Conservation (phyloP, 139 green algal species). For the Chlamydomonas eustigma region DNA sequence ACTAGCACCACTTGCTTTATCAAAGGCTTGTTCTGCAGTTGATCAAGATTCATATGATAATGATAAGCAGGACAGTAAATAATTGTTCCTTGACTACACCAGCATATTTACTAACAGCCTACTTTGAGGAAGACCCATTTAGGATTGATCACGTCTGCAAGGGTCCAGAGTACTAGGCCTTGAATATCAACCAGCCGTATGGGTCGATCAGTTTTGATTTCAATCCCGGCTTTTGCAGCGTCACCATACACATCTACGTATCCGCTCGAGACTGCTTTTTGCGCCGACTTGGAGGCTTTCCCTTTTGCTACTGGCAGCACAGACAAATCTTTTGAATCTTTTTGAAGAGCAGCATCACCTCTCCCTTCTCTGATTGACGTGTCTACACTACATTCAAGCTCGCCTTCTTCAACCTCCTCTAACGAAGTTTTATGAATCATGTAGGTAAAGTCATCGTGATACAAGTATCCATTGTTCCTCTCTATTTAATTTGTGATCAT, state of each 20-base stretch:
- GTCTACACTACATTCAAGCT: too few relatives aligned
- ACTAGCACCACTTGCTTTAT: slow-evolving; percentile 56
- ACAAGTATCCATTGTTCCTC: too few relatives aligned
- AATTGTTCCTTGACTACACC: background rate
- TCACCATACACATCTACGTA: slow-evolving; percentile 11
- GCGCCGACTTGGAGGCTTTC: background rate
- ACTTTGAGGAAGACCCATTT: slow-evolving; percentile 36
- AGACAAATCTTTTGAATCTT: too few relatives aligned
- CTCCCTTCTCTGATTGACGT: too few relatives aligned
- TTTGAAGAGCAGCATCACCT: too few relatives aligned
- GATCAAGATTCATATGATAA: too few relatives aligned
- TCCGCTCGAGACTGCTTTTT: background rate
- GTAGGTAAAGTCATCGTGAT: too few relatives aligned
- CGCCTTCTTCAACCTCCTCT: too few relatives aligned
- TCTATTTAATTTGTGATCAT: too few relatives aligned
- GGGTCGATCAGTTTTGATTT: slow-evolving; percentile 21
- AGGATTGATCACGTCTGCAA: slow-evolving; percentile 19
- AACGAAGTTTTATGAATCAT: too few relatives aligned
- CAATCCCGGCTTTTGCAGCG: slow-evolving; percentile 3
- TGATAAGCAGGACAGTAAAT: too few relatives aligned
- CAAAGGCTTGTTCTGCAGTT: slow-evolving; percentile 63
- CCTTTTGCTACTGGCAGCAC: too few relatives aligned
- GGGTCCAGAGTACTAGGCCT: slow-evolving; percentile 24
- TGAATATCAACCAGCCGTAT: slow-evolving; percentile 31
- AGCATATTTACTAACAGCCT: background rate